Evolutionary conservation across 2,329 filamentous ascomycete genomes (phyloP).

Genomic region (Diaporthe longicolla): DNA sequence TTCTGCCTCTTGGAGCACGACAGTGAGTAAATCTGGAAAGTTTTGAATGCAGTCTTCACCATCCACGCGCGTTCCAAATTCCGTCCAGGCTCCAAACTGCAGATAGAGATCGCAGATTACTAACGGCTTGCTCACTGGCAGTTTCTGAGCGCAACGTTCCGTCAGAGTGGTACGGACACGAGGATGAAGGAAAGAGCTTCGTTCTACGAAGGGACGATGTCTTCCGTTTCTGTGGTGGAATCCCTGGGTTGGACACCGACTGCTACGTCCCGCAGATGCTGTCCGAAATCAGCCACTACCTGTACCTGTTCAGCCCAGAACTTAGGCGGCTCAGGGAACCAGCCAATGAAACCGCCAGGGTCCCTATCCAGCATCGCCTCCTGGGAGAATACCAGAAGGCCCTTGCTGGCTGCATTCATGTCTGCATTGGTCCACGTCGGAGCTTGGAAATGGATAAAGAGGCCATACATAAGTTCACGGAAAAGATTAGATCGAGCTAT

Average conservation of each 20-base stretch:
- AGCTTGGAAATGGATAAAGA: neutral
- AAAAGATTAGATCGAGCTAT: neutral
- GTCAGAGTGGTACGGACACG: neutral
- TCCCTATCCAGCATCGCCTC: neutral
- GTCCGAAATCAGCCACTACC: neutral
- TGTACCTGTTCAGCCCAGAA: neutral
- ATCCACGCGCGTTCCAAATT: neutral
- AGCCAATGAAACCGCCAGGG: neutral
- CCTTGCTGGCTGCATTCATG: neutral
- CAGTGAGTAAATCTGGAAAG: neutral
- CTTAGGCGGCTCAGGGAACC: no score
- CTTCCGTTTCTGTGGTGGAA: neutral
- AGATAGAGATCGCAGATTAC: neutral
- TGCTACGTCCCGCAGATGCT: neutral
- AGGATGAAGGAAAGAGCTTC: neutral
- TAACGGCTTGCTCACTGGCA: no score
- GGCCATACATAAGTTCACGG: no score
- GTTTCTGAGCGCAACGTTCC: no score
- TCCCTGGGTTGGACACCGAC: neutral
- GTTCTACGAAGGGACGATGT: neutral
- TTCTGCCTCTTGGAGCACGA: neutral
- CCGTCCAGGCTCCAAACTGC: fast-evolving
- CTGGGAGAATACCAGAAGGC: neutral
- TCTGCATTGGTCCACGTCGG: no score
- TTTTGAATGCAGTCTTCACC: fast-evolving